Evolutionary conservation across 2,329 filamentous ascomycete genomes (phyloP), one percentile per base, ranked within the genome.

Genomic region (Conoideocrella luteorostrata): DNA sequence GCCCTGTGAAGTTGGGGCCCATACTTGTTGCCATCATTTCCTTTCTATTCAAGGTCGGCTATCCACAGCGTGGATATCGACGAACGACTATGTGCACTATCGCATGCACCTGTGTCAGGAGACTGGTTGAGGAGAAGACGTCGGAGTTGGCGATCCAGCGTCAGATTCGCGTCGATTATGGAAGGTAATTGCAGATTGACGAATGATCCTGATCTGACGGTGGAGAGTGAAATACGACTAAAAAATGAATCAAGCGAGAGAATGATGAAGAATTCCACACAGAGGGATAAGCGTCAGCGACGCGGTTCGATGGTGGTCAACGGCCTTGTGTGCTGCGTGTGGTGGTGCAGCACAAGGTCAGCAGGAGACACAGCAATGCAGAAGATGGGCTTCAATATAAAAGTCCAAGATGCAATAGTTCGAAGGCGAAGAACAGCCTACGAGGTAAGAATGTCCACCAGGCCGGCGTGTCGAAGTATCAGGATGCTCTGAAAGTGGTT

Each of bases 21-120:
- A 83, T 78, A 65, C 77, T 81, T 50, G 64, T 60, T 54, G 82
- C 76, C 83, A 88, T 88, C 82, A 85, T 87, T 59, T 70, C 60
- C 39, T 38, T 54, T 34, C 43, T 52, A 45, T 48, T 42, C 43
- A 37, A 52, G 55, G 69, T 68, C 74, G 72, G 72, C 60, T 70
- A 74, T 72, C 74, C 76, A 79, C 75, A 56, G 56, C 57, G 74
- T 78, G 75, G 76, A 78, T 75, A 72, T 75, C 72, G 73, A 78
- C 71, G 58, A 58, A 53, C 54, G 58, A 56, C 57, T 58, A 59
- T 62, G 53, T 53, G 60, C 59, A 62, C 63, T 71, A 69, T 72
- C 61, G 70, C 70, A 71, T 72, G 63, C 69, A 70, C 63, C 62
- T 60, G 52, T 59, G 61, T 51, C 47, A 39, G 47, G 22, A 43